Percentiles rank a stretch among this genome's conserved stretches.
Conservation (phyloP, 2,329 filamentous ascomycete genomes). For the Emmonsia crescens region DNA sequence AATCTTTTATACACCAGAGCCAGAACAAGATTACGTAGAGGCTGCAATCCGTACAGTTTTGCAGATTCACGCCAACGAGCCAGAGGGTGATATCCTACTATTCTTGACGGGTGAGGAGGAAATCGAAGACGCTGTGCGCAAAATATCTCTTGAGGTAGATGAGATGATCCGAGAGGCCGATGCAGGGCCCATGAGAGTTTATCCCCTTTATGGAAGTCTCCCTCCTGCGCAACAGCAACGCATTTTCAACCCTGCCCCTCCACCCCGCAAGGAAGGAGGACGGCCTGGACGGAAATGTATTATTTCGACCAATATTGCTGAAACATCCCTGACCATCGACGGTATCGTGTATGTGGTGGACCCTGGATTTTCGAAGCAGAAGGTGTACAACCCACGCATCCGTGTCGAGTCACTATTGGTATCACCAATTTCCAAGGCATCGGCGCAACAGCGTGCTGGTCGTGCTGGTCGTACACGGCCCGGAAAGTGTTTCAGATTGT, state of each 20-base stretch:
- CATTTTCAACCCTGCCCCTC: conserved; percentile 85
- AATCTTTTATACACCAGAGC: conserved; percentile 95
- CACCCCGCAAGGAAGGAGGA: conserved; percentile 60
- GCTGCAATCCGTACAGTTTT: conserved; percentile 88
- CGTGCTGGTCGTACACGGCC: conserved; percentile 97
- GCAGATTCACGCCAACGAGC: conserved; percentile 89
- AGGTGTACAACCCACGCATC: conserved; percentile 95
- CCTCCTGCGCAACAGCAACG: conserved; percentile 87
- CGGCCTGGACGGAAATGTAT: conserved; percentile 88
- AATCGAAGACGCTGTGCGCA: conserved; percentile 90
- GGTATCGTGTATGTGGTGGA: conserved; percentile 99
- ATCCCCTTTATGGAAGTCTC: conserved; percentile 86
- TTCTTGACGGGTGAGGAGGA: conserved; percentile 98
- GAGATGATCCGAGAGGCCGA: conserved; percentile 87
- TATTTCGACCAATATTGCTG: conserved; percentile 93
- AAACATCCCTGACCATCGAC: conserved; percentile 94
- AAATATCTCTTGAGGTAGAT: conserved; percentile 81
- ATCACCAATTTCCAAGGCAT: conserved; percentile 94
- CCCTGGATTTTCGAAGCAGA: conserved; percentile 97
- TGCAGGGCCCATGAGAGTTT: conserved; percentile 78
- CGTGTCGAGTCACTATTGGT: conserved; percentile 95
- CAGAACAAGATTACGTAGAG: conserved; percentile 93
- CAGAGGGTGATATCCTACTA: conserved; percentile 82
- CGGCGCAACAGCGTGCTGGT: conserved; percentile 92
- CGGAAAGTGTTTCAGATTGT: conserved; percentile 95